Percentiles rank a stretch among this genome's conserved stretches.
phyloP scores from a whole-genome alignment of 805 yeast species.

The Cyberlindnera meyerae region DNA sequence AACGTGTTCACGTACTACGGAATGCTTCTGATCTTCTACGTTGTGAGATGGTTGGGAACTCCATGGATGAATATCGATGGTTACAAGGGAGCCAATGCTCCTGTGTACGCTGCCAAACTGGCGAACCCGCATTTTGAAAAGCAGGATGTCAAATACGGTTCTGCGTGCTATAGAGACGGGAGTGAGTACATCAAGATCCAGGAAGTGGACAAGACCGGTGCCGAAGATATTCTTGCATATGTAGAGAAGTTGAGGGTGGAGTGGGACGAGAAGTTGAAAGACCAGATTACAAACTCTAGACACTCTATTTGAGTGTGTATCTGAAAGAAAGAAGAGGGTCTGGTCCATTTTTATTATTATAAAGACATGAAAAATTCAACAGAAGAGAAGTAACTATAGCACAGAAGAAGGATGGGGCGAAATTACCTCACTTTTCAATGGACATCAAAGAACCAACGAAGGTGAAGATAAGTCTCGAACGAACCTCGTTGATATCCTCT shows the following conservation, averaged over 20 bases:
- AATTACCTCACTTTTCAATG: conserved; percentile 31
- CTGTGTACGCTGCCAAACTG: conserved; percentile 57
- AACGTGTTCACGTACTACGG: conserved; percentile 79
- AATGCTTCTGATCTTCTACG: conserved; percentile 77
- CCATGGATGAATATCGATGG: conserved; percentile 88
- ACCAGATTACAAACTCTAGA: conserved; percentile 54
- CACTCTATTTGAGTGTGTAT: too few species aligned
- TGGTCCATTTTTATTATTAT: too few species aligned
- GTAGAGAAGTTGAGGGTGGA: conserved; percentile 49
- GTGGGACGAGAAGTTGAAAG: conserved; percentile 73
- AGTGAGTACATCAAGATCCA: conserved; percentile 52
- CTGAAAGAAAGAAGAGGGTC: too few species aligned
- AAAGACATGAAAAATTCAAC: too few species aligned
- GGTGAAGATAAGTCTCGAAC: conserved; percentile 87
- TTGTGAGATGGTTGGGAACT: conserved; percentile 79
- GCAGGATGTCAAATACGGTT: conserved; percentile 62
- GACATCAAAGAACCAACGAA: conserved; percentile 96
- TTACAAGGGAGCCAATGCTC: conserved; percentile 85
- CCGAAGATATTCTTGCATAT: conserved; percentile 60
- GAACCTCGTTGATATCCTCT: conserved; percentile 96
- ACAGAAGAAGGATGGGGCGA: background rate
- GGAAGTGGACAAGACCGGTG: conserved; percentile 60
- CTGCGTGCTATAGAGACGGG: conserved; percentile 65
- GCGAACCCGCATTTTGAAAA: conserved; percentile 43
- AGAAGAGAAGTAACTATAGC: too few species aligned